Percentiles rank a stretch among this genome's conserved stretches.
These are phyloP conservation scores for Pholiota adiposa DNA, from an alignment of 1,284 basidiomycete species.

Conservation along the genomic window DNA sequence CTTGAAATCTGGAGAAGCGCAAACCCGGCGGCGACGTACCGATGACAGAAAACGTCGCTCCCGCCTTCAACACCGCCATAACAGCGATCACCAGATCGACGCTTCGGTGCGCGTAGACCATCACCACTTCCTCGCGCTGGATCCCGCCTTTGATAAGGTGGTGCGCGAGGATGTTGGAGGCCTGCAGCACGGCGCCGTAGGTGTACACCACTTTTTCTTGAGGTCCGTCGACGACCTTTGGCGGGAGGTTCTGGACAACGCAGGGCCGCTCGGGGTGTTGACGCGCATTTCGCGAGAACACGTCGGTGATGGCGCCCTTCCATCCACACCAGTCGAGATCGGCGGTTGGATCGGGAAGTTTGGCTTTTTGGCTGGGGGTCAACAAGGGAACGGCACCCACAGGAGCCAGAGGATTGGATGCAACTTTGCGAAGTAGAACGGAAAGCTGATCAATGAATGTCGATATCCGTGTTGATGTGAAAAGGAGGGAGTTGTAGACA, in stretches of 20 bases:
- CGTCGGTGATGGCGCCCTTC: conserved; percentile 94
- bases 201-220: conserved; percentile 72
- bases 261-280: conserved; percentile 81
- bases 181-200: conserved; percentile 83
- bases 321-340: conserved; percentile 98
- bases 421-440: conserved; percentile 77
- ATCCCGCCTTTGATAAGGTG: conserved; percentile 87
- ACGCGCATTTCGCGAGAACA: conserved; percentile 86
- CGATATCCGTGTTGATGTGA: conserved; percentile 80
- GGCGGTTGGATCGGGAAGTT: conserved; percentile 85
- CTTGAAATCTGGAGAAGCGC: conserved; percentile 9
- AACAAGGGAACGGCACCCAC: conserved; percentile 84
- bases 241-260: conserved; percentile 79
- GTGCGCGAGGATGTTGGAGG: conserved; percentile 92
- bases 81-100: conserved; percentile 98
- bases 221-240: conserved; percentile 40
- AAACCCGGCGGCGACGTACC: conserved; percentile 59
- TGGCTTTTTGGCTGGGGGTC: conserved; percentile 70
- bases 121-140: conserved; percentile 95
- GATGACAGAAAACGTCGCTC: conserved; percentile 97
- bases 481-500: conserved; percentile 95
- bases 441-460: conserved; percentile 89
- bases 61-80: conserved; percentile 96
- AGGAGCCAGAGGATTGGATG: conserved; percentile 60
- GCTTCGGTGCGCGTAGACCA: conserved; percentile 97